Evolutionary conservation across 208 protist species (phyloP), one percentile per base, ranked within the genome.

Genomic region (Jaenimonas drosophilae): DNA sequence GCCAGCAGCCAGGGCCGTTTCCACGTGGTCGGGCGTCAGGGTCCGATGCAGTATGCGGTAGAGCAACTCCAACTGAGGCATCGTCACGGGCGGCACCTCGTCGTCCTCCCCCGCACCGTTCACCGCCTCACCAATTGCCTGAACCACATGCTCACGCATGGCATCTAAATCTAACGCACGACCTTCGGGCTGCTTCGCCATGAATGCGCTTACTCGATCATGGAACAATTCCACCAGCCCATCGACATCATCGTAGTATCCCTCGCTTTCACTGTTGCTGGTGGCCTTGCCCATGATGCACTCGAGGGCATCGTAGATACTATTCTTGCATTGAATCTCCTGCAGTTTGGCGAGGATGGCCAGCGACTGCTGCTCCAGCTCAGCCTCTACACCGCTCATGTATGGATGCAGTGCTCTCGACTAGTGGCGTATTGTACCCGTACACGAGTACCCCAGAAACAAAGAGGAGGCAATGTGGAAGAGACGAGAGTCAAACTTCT

Each of bases 231-330:
- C 54, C 21, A 90, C 37, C 32, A 93, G 66, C 6, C 64, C 69
- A 30, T 85, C 71, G 19, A 93, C 80, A 40, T 93, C 80, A 21
- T 88, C 77, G 61, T 78, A 75, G 63, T 83, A 90, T 12, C 57
- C 76, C 59, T 85, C 55, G 33, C 66, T 70, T 54, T 88, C 69
- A 34, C 69, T 65, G 30, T 59, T 59, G 5, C 62, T 80, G 41
- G 67, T 58, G 7, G 77, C 72, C 14, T 63, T 50, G 11, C 85
- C 85, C 53, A 93, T 74, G 24, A 90, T 58, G 41, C 70, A 64
- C 45, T 83, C 77, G 28, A 93, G 61, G 59, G 73, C 49, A 32
- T 70, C 54, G 47, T 88, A 88, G 27, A 93, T 59, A 26, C 70
- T 68, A 32, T 86, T 79, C 49, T 85, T 88, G 56, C 68, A 78